Percentiles rank a stretch among this genome's conserved stretches.
phyloP scores from a whole-genome alignment of 2,329 filamentous ascomycete species.

The Diplodia mutila region DNA sequence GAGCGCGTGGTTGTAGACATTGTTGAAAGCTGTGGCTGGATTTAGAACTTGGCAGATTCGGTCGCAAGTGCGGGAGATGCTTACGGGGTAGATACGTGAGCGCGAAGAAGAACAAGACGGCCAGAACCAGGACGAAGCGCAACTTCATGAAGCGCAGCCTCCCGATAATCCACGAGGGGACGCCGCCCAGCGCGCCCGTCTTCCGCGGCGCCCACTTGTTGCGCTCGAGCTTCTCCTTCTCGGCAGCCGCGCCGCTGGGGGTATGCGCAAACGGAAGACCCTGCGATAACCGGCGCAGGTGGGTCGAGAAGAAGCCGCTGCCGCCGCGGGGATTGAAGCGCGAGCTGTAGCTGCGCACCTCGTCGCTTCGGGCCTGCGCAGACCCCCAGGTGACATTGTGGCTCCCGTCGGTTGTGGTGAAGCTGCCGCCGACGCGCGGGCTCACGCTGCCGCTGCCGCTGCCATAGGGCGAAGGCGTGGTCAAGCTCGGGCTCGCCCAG shows the following conservation, averaged over 20 bases:
- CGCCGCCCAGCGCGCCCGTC: slow-evolving; percentile 39
- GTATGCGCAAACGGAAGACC: slow-evolving; percentile 68
- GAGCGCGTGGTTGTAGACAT: slow-evolving; percentile 72
- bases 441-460: slow-evolving; percentile 73
- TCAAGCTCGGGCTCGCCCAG: slow-evolving; percentile 83
- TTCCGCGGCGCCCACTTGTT: slow-evolving; percentile 58
- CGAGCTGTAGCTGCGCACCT: slow-evolving; percentile 75
- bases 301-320: slow-evolving; percentile 83
- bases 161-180: slow-evolving; percentile 45
- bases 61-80: slow-evolving; percentile 45
- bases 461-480: slow-evolving; percentile 63
- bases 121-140: slow-evolving; percentile 61
- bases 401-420: slow-evolving; percentile 55
- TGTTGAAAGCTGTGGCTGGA: slow-evolving; percentile 55
- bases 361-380: slow-evolving; percentile 74
- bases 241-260: slow-evolving; percentile 59
- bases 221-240: slow-evolving; percentile 76
- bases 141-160: slow-evolving; percentile 69
- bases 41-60: neutral
- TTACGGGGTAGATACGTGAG: slow-evolving; percentile 75
- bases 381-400: slow-evolving; percentile 77
- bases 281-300: slow-evolving; percentile 79
- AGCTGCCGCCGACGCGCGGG: slow-evolving; percentile 54
- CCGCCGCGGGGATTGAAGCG: slow-evolving; percentile 80
- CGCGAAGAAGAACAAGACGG: slow-evolving; percentile 64